Base-by-base conservation (phyloP, 139 green algal species). In the Auxenochlorella protothecoides region DNA sequence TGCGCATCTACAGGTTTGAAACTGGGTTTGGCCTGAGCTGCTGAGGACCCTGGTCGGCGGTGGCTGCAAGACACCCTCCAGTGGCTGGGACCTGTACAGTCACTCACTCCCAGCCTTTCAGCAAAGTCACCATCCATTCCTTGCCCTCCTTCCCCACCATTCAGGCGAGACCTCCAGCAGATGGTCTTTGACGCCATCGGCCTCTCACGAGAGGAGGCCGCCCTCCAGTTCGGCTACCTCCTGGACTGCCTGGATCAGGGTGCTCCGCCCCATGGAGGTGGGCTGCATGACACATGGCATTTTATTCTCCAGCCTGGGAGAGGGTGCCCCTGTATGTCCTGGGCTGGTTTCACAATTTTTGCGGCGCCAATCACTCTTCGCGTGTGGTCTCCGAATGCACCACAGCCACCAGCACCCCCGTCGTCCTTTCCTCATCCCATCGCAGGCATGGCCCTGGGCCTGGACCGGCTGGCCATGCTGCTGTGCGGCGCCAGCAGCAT, bases 381-480 rank as follows among this genome's bases (percentile, higher is more conserved):
- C 27, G 27, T 44, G 27, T 44, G 27, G 27, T 44, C 27, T 0
- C 27, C 1, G 27, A 44, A 44, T 44, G 27, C 27, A 44, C 5
- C 44, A 52, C 55, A 53, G 6, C 16, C 54, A 0, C 6, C 14
- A 4, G 44, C 55, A 6, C n/a, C 15, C 44, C 0, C 6, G 12
- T 0, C 12, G 54, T 60, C 13, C 53, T 5, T 57, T 53, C 2
- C 8, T 14, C 13, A 15, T 6, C 3, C 15, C 61, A 15, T 27
- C 53, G 72, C 72, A 72, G 77, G 92, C 67, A 85, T 99, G 15
- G 95, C 94, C 0, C 91, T 97, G 62, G 94, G 94, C 5, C 67
- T 99, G 61, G 94, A 99, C 81, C 79, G 94, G 51, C 83, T 97
- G 64, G 89, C 87, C 16, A 98, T 98, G 94, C 84, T 98, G 76